Base-by-base conservation (phyloP, 768 basidiomycete genomes). In the Paxillus ammoniavirescens region DNA sequence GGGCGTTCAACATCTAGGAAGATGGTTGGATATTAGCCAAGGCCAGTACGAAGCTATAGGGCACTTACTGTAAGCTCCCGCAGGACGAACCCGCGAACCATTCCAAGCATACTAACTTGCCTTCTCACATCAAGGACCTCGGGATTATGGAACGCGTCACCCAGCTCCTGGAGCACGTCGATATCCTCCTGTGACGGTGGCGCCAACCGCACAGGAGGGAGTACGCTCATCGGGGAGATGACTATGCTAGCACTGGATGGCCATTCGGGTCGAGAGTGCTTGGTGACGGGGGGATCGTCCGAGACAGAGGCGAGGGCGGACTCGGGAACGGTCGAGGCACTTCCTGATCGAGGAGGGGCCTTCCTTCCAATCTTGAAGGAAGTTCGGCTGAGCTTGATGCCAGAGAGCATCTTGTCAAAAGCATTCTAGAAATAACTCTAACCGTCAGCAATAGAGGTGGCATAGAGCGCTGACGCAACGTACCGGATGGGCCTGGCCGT, bases 61-160 rank as follows among this genome's bases (percentile, higher is more conserved):
- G 15, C 17, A 41, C 52, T 17, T 43, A 55, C 54, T 38, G 37
- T 44, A 8, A 21, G 14, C 17, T 46, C 50, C 31, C 23, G 42
- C 3, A 33, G n/a, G 17, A 52, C 14, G 35, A 55, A 53, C 12
- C 10, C 43, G 12, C 42, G 17, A 10, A 46, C 36, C 42, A 52
- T 31, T 28, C 18, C 17, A 5, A 52, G 31, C 12, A 31, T 8
- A 15, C 23, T 33, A 14, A 52, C 4, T 23, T 35, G 42, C 31
- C 43, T 46, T 37, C 50, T 37, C 18, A 55, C 37, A n/a, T 55
- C 51, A 17, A 55, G 51, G 7, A 52, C 54, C 13, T 52, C 54
- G 13, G 42, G 50, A 21, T 52, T 35, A 41, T 55, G 36, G 50
- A 33, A 53, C 9, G 51, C 42, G 36, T 53, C 28, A 26, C 14